A percentile compares a stretch with the other conserved stretches of the same genome.
Evolutionary conservation across 129 eudicot genomes (phyloP).

Genomic region (Arctium minus): DNA sequence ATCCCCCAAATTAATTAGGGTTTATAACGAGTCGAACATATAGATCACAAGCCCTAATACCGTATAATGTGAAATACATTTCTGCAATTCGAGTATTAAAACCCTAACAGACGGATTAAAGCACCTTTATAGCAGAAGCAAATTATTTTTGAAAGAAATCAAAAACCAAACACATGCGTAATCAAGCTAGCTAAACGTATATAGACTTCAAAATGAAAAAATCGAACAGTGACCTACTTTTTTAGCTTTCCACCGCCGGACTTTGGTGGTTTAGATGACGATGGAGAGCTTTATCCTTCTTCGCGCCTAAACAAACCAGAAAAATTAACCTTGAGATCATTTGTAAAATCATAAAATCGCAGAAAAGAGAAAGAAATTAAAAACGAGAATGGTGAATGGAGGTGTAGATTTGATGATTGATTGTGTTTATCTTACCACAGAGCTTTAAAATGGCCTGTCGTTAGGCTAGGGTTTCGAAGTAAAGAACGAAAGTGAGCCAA

Average conservation of each 20-base stretch:
- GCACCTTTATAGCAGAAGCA: neutral
- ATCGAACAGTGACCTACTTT: slow-evolving; percentile 42
- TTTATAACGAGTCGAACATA: neutral
- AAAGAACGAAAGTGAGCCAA: neutral
- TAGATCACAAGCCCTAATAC: neutral
- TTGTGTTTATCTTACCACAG: neutral
- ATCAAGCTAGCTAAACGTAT: too few relatives aligned
- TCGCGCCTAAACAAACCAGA: slow-evolving; percentile 35
- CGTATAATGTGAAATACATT: neutral
- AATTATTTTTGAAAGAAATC: neutral
- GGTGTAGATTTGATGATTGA: neutral
- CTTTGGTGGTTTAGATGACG: slow-evolving; percentile 70
- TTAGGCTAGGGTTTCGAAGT: neutral
- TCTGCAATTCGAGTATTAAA: neutral
- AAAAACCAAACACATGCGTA: neutral
- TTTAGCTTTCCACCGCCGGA: slow-evolving; percentile 76
- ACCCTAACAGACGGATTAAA: neutral
- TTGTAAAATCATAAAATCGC: neutral
- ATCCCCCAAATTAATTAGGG: neutral
- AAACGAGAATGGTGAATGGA: neutral
- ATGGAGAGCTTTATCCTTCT: slow-evolving; percentile 67
- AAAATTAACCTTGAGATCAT: neutral
- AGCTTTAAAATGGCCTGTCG: neutral
- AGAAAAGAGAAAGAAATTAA: neutral
- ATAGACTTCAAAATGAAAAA: neutral